Evolutionary conservation across 768 basidiomycete genomes (phyloP).

Genomic region (Calocybe indica): DNA sequence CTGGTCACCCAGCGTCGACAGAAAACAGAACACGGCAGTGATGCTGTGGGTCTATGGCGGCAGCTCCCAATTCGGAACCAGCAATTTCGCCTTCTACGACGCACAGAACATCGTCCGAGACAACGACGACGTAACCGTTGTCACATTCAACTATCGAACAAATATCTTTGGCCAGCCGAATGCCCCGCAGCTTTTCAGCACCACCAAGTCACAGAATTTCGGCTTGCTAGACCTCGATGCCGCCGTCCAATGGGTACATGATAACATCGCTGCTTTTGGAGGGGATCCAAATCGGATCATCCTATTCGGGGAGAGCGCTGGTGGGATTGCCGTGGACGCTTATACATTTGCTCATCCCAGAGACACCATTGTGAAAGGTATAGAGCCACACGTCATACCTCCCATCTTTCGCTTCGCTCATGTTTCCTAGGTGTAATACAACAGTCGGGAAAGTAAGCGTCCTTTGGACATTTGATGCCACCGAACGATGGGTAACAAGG

Average conservation of each 20-base stretch:
- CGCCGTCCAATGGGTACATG: conserved; percentile 36
- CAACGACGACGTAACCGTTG: conserved; percentile 23
- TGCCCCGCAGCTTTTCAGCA: conserved; percentile 22
- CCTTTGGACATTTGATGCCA: not conserved
- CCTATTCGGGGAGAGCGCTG: conserved; percentile 28
- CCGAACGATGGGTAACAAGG: no score
- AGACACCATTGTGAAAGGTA: conserved; percentile 24
- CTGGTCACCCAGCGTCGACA: conserved; percentile 22
- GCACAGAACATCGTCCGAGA: conserved; percentile 23
- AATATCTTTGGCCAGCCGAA: conserved; percentile 31
- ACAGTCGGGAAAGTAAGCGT: conserved; percentile 23
- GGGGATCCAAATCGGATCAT: conserved; percentile 29
- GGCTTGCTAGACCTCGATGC: conserved; percentile 26
- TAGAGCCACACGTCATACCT: not conserved
- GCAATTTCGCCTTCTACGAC: conserved; percentile 17
- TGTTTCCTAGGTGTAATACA: conserved; percentile 17
- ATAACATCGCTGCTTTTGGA: conserved; percentile 35
- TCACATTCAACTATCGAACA: conserved; percentile 27
- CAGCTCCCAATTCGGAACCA: conserved; percentile 24
- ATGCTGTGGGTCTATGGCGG: conserved; percentile 30
- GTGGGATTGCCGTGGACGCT: conserved; percentile 19
- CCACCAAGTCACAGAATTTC: conserved; percentile 23
- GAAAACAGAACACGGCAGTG: conserved; percentile 25
- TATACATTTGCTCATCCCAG: conserved; percentile 25
- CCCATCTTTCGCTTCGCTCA: not conserved